These are phyloP conservation scores for Antarctomyces pellizariae DNA, from an alignment of 495 filamentous ascomycete genomes.

Conservation along the genomic window DNA sequence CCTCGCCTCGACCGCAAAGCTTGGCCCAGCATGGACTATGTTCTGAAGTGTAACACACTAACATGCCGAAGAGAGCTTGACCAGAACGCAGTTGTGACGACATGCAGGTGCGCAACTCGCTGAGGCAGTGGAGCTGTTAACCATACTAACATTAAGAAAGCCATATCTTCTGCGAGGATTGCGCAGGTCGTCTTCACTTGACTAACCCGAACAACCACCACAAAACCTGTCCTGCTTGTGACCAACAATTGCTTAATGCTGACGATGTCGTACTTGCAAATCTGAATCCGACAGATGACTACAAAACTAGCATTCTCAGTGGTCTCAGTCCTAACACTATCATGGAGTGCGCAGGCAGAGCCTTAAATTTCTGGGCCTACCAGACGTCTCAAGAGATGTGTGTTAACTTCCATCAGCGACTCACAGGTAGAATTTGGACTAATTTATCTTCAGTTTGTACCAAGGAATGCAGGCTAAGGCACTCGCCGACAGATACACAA, in stretches of 20 bases:
- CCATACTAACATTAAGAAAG: conserved; percentile 19
- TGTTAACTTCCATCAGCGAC: conserved; percentile 4
- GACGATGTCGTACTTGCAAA: conserved; percentile 59
- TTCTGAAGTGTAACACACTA: conserved; percentile 58
- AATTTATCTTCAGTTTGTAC: conserved; percentile 33
- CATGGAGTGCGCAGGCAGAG: conserved; percentile 76
- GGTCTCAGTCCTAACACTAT: conserved; percentile 65
- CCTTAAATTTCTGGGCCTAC: conserved; percentile 73
- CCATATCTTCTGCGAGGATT: conserved; percentile 68
- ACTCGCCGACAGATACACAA: conserved; percentile 50
- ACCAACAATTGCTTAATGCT: conserved; percentile 37
- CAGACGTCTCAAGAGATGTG: conserved; percentile 84
- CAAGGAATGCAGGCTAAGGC: conserved; percentile 55
- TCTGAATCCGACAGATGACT: conserved; percentile 75
- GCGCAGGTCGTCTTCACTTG: conserved; percentile 45
- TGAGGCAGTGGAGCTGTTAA: conserved; percentile 5
- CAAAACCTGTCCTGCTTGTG: conserved; percentile 64
- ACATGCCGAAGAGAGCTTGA: conserved; percentile 54
- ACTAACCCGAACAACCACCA: conserved; percentile 27
- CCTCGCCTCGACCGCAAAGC: no score
- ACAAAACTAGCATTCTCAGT: conserved; percentile 76
- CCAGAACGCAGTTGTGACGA: conserved; percentile 68
- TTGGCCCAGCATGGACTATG: conserved; percentile 70
- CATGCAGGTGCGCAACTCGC: conserved; percentile 44
- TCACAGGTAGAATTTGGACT: conserved; percentile 5